Base-by-base conservation (phyloP, 75 land plant species). In the Ceratopteris richardii region DNA sequence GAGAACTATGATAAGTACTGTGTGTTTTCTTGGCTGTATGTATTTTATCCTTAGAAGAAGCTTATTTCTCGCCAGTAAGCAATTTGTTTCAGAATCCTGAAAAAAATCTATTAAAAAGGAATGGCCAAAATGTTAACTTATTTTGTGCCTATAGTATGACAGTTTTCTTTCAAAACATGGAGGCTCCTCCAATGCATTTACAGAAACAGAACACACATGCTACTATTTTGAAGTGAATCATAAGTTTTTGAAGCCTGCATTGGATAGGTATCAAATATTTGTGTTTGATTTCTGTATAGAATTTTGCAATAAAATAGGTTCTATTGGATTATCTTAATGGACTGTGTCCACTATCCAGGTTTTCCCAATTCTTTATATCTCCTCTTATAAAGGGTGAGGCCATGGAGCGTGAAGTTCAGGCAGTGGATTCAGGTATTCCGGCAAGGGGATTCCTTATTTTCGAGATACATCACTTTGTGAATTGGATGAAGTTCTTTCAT, bases 401-500 rank as follows among this genome's bases (percentile, higher is more conserved):
- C 22, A 86, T 95, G 88, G 96, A 90, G 20, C 79, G 99, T 13
- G 99, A 95, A 68, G 80, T 95, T 6, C 80, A 77, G 56, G 96
- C 99, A 43, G 81, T 95, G 9, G 99, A 95, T 70, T 95, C 99
- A 77, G 98, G 98, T 93, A 43, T 37, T n/a, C n/a, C n/a, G n/a
- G n/a, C n/a, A n/a, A 16, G 4, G 42, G 1, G 14, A 56, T 19
- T 46, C 7, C 53, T 9, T 40, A 14, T 14, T 40, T 40, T 9
- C 14, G 14, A 9, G 42, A 40, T 9, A 40, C 42, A 40, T 14
- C 14, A 9, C 42, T 14, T 9, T 9, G 14, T 9, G 9, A 40
- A 14, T 14, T 40, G 14, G 9, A 9, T 40, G 9, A 9, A 40
- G 14, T 40, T 9, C 14, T 14, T 40, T 40, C 12, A 40, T 40